Conservation (phyloP, 352 stramenopile genomes). For the Thraustotheca clavata region DNA sequence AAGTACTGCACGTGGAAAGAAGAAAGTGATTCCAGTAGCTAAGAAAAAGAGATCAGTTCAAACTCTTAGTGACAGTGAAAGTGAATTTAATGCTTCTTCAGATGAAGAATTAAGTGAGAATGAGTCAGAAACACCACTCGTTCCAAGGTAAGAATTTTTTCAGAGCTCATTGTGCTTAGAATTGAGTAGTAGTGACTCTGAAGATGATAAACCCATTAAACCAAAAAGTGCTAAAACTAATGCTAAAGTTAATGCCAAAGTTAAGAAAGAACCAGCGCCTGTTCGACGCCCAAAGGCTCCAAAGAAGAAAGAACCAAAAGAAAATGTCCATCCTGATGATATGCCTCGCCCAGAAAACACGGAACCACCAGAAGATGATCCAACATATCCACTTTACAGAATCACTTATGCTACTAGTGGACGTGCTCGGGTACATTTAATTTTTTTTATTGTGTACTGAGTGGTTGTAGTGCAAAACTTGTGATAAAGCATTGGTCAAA, state of each 20-base stretch:
- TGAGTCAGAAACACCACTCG: background rate
- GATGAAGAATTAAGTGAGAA: background rate
- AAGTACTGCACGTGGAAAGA: background rate
- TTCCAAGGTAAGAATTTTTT: background rate
- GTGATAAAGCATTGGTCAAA: slow-evolving; percentile 46
- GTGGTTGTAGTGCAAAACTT: slow-evolving; percentile 59
- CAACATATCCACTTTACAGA: slow-evolving; percentile 14
- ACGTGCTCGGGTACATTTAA: slow-evolving; percentile 7
- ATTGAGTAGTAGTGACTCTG: background rate
- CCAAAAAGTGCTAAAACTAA: background rate
- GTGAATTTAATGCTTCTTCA: background rate
- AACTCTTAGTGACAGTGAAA: background rate
- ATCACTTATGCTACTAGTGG: background rate
- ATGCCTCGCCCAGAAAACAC: background rate
- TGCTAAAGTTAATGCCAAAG: background rate
- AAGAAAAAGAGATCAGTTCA: background rate
- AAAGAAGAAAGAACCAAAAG: background rate
- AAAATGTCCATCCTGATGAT: background rate
- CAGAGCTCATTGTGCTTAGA: background rate
- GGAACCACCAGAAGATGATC: background rate
- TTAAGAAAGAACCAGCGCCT: background rate
- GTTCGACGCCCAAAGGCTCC: background rate
- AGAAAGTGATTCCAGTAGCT: background rate
- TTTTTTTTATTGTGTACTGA: background rate
- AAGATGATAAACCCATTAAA: background rate